Conservation (phyloP, 148 eudicot genomes). For the Amaranthus cruentus region DNA sequence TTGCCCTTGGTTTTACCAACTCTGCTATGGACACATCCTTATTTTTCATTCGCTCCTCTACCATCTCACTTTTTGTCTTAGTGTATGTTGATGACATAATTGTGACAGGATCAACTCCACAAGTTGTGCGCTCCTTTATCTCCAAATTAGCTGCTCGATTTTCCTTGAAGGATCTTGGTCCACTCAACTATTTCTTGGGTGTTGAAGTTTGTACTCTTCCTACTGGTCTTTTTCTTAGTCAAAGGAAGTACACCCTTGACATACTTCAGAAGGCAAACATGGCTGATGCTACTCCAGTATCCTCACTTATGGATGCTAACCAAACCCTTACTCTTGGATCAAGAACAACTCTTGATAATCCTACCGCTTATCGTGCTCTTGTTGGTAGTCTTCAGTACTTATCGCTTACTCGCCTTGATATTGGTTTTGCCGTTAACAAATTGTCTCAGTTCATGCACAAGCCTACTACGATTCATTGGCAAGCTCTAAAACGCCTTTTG, state of each 20-base stretch:
- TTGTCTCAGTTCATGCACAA: background rate
- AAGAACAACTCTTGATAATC: background rate
- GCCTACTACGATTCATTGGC: background rate
- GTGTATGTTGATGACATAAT: background rate
- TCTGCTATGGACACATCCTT: background rate
- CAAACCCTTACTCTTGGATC: background rate
- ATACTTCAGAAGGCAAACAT: background rate
- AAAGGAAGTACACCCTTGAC: no score
- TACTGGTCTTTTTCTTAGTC: no score
- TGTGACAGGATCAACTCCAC: no score
- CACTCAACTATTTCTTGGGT: no score
- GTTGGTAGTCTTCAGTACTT: no score
- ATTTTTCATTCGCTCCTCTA: background rate
- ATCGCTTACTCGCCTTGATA: background rate
- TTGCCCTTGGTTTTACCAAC: background rate
- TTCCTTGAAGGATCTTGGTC: no score
- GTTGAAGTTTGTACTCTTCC: no score
- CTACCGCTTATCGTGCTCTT: background rate
- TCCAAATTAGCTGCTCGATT: background rate
- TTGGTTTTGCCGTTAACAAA: background rate
- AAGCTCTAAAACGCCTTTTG: background rate
- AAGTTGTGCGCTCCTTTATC: background rate
- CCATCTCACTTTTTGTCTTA: background rate
- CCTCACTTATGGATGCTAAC: background rate
- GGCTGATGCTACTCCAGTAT: background rate